Evolutionary conservation across 305 asterid genomes (phyloP).

Genomic region (Ajuga reptans): DNA sequence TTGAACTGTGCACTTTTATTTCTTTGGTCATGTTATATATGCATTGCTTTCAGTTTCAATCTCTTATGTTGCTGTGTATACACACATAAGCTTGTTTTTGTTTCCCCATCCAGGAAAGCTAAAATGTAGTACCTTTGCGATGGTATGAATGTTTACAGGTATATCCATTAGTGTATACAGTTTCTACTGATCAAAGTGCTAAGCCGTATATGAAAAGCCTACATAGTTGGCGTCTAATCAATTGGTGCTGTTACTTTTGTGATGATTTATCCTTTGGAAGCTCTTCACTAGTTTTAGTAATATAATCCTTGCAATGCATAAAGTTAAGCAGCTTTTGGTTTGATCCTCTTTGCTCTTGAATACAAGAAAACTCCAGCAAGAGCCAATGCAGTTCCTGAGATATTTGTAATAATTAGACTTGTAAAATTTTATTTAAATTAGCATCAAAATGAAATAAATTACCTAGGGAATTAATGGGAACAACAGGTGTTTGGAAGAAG

Average conservation of each 20-base stretch:
- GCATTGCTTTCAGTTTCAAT: no score
- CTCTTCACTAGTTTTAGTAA: background rate
- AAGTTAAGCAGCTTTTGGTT: slow-evolving; percentile 42
- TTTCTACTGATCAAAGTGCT: background rate
- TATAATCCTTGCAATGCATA: background rate
- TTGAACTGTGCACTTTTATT: background rate
- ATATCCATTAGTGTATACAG: background rate
- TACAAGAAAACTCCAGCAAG: slow-evolving; percentile 75
- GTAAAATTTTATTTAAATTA: background rate
- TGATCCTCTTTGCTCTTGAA: slow-evolving; percentile 64
- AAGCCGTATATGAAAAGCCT: no score
- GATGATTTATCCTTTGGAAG: background rate
- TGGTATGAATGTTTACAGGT: background rate
- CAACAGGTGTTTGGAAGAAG: slow-evolving; percentile 66
- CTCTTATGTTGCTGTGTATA: background rate
- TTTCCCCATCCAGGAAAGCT: no score
- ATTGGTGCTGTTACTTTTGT: background rate
- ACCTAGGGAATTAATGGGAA: slow-evolving; percentile 56
- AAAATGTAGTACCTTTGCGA: no score
- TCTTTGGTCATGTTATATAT: background rate
- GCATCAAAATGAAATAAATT: no score
- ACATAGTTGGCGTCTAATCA: no score
- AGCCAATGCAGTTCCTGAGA: slow-evolving; percentile 75
- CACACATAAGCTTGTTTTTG: background rate
- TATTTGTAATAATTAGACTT: background rate